Percentiles rank a stretch among this genome's conserved stretches.
Conservation (phyloP, 805 yeast genomes). For the Candida peoriensis region DNA sequence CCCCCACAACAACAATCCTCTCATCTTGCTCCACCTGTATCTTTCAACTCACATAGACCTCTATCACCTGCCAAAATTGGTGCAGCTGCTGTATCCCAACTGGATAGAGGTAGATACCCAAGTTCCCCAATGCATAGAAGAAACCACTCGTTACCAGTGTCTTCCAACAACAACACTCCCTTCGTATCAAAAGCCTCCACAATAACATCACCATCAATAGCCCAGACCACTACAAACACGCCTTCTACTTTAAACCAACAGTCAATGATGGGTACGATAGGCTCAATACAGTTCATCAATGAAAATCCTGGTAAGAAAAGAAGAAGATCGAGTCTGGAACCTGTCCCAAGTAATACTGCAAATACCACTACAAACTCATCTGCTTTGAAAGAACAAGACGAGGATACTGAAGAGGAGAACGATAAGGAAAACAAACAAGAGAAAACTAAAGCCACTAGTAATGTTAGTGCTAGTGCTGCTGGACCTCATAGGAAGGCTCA, state of each 20-base stretch:
- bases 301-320: slow-evolving; percentile 25
- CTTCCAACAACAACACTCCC: slow-evolving; percentile 2
- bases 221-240: slow-evolving; percentile 17
- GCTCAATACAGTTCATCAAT: slow-evolving; percentile 23
- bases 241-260: slow-evolving; percentile 8
- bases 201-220: slow-evolving; percentile 23
- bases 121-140: slow-evolving; percentile 29
- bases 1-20: background rate
- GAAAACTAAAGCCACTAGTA: slow-evolving; percentile 1
- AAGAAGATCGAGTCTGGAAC: slow-evolving; percentile 19
- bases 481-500: slow-evolving; percentile 11
- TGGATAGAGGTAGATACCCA: slow-evolving; percentile 26
- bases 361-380: background rate
- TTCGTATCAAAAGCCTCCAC: slow-evolving; percentile 23
- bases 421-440: slow-evolving; percentile 1
- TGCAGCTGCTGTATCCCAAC: slow-evolving; percentile 61
- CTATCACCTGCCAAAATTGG: slow-evolving; percentile 69
- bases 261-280: slow-evolving; percentile 25
- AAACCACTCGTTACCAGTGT: slow-evolving; percentile 35
- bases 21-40: slow-evolving; percentile 20
- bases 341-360: background rate
- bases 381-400: too few species aligned
- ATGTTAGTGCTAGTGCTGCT: too few species aligned
- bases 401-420: too few species aligned
- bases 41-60: slow-evolving; percentile 31